Base-by-base conservation (phyloP, 306 rosid species). In the Malus sieversii region DNA sequence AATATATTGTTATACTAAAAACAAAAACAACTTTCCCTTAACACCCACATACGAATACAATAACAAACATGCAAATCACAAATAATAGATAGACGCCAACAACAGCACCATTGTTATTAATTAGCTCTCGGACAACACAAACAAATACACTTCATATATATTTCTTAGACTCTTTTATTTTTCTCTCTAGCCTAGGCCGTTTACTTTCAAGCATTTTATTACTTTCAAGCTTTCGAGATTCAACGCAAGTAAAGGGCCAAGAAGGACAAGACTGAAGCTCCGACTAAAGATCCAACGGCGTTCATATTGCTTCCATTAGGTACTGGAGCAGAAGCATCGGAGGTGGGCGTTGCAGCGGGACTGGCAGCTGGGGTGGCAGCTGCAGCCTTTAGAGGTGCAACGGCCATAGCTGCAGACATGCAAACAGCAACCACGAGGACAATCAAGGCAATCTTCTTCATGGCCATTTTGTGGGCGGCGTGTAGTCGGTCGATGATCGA, bases 181-280 rank as follows among this genome's bases (percentile, higher is more conserved):
- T 6, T 33, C 38, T 33, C 38, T 6, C 8, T 33, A 33, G 38
- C 38, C 38, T 5, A 33, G 38, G 38, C 38, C 8, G 8, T 33
- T 33, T 33, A 33, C 38, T 33, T 33, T 33, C 38, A 33, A 33
- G 38, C 38, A 33, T 33, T 33, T 5, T 33, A 33, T 33, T 33
- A 33, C 38, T 33, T 33, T 33, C 38, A 33, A 33, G 38, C 38
- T 6, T 33, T 33, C 38, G 38, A 33, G 38, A 67, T 67, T 73
- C 63, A 70, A 19, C 46, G 53, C 71, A 70, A n/a, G 75, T 59
- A 70, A 42, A 44, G 38, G 44, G 81, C 35, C 62, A 77, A 60
- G 27, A 77, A 32, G 63, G 70, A 60, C 70, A 77, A 35, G 64
- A 77, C 48, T 13, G 75, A 70, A 59, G 75, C 76, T 70, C 71